Evolutionary conservation across 1,284 basidiomycete genomes (phyloP), one percentile per base, ranked within the genome.

Genomic region (Fomitopsis pinicola): DNA sequence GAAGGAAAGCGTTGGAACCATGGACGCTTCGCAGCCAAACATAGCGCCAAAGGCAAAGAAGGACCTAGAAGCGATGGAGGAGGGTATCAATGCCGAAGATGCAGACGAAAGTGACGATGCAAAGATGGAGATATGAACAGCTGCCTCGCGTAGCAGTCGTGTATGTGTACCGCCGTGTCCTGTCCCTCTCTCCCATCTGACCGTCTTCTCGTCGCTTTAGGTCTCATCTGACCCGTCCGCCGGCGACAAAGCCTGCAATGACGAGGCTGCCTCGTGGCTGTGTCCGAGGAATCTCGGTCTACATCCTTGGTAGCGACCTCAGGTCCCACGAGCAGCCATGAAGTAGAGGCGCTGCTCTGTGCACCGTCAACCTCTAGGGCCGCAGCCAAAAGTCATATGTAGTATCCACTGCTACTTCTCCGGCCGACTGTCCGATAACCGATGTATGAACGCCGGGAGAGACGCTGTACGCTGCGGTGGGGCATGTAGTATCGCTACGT

Each of bases 1-100:
- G 68, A 84, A 82, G 70, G 66, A 73, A 45, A 78, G 77, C 62
- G 57, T 84, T 14, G 66, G 61, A 17, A 54, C 42, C 38, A 59
- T 67, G 57, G 63, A 61, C 19, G 33, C 60, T 48, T 53, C 44
- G 35, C 10, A 50, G 33, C 55, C 38, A 15, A 59, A 12, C 33
- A n/a, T 55, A 33, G 28, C n/a, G 30, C 26, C 10, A 38, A 53
- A 56, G 42, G 38, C 8, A 44, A 53, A 58, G 33, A 57, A 38
- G 17, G 59, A 30, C 15, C 22, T 54, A 5, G 48, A 53, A 15
- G 52, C 40, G n/a, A 33, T 55, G 42, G 22, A 42, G 55, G 46
- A 45, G 33, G 40, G 54, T 55, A n/a, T n/a, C 22, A 56, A 36
- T 26, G 60, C n/a, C 28, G 45, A 55, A 54, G 55, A 52, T 36